Percentiles rank a stretch among this genome's conserved stretches.
These are phyloP conservation scores for Odonthalia washingtoniensis DNA, from an alignment of 31 red algal species.

Conservation along the genomic window DNA sequence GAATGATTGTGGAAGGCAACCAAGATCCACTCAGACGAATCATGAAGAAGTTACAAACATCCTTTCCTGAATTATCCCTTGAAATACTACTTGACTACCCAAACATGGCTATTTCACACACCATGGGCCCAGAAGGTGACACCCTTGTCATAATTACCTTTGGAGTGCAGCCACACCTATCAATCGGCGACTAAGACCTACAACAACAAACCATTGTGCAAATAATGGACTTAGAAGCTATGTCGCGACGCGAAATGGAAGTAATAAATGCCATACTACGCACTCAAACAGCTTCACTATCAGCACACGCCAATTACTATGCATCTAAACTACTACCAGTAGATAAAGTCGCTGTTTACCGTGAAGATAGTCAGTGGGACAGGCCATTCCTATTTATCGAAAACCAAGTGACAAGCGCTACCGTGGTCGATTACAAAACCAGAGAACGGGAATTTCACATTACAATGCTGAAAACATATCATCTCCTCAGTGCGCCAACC, in stretches of 20 bases:
- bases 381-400: not conserved
- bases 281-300: not conserved
- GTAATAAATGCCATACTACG: not conserved
- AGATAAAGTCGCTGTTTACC: not conserved
- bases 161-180: not conserved
- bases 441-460: not conserved
- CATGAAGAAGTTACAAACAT: not conserved
- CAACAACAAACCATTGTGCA: not conserved
- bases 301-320: not conserved
- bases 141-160: not conserved
- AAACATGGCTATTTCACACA: not conserved
- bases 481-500: not conserved
- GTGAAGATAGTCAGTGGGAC: not conserved
- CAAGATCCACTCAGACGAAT: not conserved
- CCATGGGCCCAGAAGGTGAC: not conserved
- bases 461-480: constrained; percentile 7
- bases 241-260: not conserved
- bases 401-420: not conserved
- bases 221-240: not conserved
- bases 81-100: not conserved
- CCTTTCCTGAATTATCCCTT: not conserved
- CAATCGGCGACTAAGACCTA: not conserved
- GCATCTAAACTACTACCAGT: not conserved
- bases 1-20: not conserved
- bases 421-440: not conserved